These are phyloP conservation scores for Nannizzia gypsea DNA, from an alignment of 2,329 filamentous ascomycete species.

Conservation along the genomic window DNA sequence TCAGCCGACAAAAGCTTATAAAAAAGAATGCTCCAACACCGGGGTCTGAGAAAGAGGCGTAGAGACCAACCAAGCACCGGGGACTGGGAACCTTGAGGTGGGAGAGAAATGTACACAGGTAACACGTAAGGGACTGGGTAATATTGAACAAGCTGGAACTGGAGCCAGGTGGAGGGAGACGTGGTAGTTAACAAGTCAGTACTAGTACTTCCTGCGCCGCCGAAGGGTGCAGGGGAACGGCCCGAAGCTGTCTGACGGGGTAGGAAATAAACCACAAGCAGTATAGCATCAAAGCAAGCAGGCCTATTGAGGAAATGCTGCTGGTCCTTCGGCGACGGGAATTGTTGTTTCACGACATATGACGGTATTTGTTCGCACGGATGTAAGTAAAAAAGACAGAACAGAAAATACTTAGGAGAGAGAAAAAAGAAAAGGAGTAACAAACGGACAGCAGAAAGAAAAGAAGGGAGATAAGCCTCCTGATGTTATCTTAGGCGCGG, in stretches of 20 bases:
- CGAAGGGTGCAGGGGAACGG: background rate
- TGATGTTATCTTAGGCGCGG: background rate
- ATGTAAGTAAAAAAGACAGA: background rate
- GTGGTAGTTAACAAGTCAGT: background rate
- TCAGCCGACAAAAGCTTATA: background rate
- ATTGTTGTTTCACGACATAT: background rate
- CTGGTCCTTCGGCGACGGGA: background rate
- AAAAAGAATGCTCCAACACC: background rate
- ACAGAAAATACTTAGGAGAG: background rate
- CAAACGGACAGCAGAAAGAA: background rate
- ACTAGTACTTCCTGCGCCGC: background rate
- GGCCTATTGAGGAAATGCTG: background rate
- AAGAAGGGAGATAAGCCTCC: background rate
- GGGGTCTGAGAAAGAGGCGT: background rate
- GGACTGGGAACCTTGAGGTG: background rate
- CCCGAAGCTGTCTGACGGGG: background rate
- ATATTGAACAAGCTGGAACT: background rate
- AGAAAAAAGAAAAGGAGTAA: background rate
- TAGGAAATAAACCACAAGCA: background rate
- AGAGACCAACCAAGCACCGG: background rate
- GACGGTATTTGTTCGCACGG: background rate
- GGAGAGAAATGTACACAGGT: background rate
- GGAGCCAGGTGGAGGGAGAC: background rate
- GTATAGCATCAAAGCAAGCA: background rate
- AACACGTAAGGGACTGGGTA: background rate